Base-by-base conservation (phyloP, 1,284 basidiomycete species). In the Sphaerobolus stellatus region DNA sequence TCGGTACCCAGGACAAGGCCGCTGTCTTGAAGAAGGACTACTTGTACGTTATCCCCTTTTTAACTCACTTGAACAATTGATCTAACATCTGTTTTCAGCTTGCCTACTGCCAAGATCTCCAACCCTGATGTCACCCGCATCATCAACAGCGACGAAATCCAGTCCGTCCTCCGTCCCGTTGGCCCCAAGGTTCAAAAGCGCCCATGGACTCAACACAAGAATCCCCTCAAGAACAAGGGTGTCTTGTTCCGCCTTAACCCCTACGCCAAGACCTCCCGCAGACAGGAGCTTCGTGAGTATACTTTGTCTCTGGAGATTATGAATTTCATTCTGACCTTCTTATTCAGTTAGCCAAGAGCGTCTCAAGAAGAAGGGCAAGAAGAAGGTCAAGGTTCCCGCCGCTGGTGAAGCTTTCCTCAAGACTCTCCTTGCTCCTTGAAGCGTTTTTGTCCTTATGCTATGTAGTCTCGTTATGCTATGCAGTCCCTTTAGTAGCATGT, bases 131-230 rank as follows among this genome's bases (percentile, higher is more conserved):
- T 99, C 61, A 97, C 96, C 64, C 91, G 96, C 65, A 80, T 99
- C 71, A 99, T 99, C 84, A 98, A 99, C 88, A 93, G 89, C 70
- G 86, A 91, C 62, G 94, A 96, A 79, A 94, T 97, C 71, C 94
- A 97, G 76, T 90, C 94, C 54, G 90, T 98, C 68, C 84, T 98
- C 65, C 92, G 95, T 69, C 89, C 92, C 54, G 88, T 91, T 60
- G 86, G 87, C 63, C 76, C 85, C 59, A 88, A 90, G 74, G 69
- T 78, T 60, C 88, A 89, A 76, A 94, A 92, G 74, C 89, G 94
- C 70, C 94, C 95, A 62, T 97, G 93, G 92, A 94, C 94, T 62
- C 96, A 98, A 81, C 95, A 95, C 90, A 98, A 98, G 91, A 98
- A 98, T 84, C 94, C 96, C 56, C 85, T 97, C 68, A 77, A 86